Evolutionary conservation across 768 basidiomycete species (phyloP).

Genomic region (Podaxis mareebaensis): DNA sequence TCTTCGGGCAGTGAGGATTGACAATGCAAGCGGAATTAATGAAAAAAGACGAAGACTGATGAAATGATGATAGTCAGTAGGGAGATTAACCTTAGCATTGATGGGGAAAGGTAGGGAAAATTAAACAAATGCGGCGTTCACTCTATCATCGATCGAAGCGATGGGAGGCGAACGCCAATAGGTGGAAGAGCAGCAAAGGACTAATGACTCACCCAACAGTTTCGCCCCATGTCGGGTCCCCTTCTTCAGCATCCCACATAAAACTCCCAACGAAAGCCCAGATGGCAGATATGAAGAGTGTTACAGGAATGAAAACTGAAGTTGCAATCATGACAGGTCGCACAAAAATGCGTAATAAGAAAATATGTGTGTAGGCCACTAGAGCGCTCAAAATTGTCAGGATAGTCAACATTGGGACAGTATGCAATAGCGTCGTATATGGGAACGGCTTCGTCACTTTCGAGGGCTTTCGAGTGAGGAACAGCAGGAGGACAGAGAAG

Average conservation of each 20-base stretch:
- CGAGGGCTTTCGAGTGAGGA: constrained; percentile 50
- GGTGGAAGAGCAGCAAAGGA: background rate
- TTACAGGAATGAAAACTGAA: constrained; percentile 72
- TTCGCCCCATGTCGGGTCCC: constrained; percentile 75
- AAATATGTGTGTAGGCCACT: constrained; percentile 73
- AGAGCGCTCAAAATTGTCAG: constrained; percentile 70
- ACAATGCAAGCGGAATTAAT: constrained; percentile 68
- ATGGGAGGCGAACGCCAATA: background rate
- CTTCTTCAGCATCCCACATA: constrained; percentile 47
- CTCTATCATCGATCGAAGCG: background rate
- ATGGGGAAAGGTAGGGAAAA: background rate
- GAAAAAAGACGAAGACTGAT: constrained; percentile 77
- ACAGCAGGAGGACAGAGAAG: constrained; percentile 64
- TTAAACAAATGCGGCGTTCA: background rate
- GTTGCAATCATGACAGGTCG: constrained; percentile 82
- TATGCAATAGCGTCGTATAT: constrained; percentile 74
- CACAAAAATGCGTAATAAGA: constrained; percentile 78
- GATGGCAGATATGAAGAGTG: constrained; percentile 70
- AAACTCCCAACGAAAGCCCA: constrained; percentile 87
- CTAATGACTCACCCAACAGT: constrained; percentile 63
- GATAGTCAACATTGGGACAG: constrained; percentile 74
- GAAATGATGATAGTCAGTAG: constrained; percentile 17
- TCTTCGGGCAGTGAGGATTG: constrained; percentile 69
- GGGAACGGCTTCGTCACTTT: constrained; percentile 44
- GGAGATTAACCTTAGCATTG: background rate